Base-by-base conservation (phyloP, 345 rosid genomes). In the Brassica rapa region DNA sequence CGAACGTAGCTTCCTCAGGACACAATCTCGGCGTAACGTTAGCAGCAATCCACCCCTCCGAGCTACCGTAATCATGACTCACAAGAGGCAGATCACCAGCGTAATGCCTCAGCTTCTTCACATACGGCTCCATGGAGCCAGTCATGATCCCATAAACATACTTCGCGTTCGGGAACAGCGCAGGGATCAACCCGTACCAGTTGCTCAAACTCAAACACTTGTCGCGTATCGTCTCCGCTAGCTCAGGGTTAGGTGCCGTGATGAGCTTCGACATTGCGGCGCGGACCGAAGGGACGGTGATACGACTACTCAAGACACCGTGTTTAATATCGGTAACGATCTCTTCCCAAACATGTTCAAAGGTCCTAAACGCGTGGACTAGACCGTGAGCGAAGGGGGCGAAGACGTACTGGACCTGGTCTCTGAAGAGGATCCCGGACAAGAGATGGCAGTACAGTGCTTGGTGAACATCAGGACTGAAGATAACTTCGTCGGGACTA, bases 21-120 rank as follows among this genome's bases (percentile, higher is more conserved):
- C 93, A 82, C 74, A 85, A 25, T 4, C 39, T 85, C 0, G 99
- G 99, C 12, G 86, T 90, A 66, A 93, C 82, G 71, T 96, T 96
- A 66, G 90, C 99, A 46, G 86, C 99, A 61, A 96, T 80, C 99
- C 99, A 96, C 25, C 99, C 99, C 69, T 96, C 99, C 0, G 99
- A 93, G 76, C 98, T 81, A 57, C 99, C 99, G 33, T 93, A 96
- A 81, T 96, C 99, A 53, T 89, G 92, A 62, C 91, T 88, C 80
- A 93, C n/a, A 73, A 96, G 85, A 39, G 97, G 94, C 56, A 93
- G 39, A n/a, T 88, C 88, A 21, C 93, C 95, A 0, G 97, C 97
- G 57, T 91, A 93, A 84, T 90, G 98, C 86, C 98, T 91, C 77
- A 93, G 51, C 81, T 89, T 93, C 30, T 84, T 85, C 83, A 89